A percentile compares a stretch with the other conserved stretches of the same genome.
phyloP scores from a whole-genome alignment of 2,329 filamentous ascomycete genomes.

The Talaromyces verruculosus region DNA sequence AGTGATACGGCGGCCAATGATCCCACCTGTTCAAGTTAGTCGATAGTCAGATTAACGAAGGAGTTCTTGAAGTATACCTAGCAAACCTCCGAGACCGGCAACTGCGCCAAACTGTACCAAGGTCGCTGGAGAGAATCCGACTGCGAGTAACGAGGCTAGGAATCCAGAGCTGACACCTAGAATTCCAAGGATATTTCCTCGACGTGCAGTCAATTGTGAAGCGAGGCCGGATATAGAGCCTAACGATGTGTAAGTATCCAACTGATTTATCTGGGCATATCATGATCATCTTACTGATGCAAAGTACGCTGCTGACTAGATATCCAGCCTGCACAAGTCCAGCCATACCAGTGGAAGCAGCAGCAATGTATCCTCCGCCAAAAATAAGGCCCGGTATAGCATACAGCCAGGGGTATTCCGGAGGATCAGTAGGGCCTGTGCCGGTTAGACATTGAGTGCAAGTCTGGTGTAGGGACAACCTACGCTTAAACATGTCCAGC shows the following conservation, averaged over 20 bases:
- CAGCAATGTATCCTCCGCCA: constrained; percentile 76
- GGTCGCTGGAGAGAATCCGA: constrained; percentile 75
- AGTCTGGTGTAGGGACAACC: constrained; percentile 28
- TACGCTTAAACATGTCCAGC: constrained; percentile 85
- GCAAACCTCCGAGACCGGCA: constrained; percentile 67
- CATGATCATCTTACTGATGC: constrained; percentile 59
- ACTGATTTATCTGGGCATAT: neutral
- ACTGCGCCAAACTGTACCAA: constrained; percentile 77
- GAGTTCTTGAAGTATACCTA: constrained; percentile 44
- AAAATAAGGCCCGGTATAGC: constrained; percentile 74
- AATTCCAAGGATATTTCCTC: constrained; percentile 83
- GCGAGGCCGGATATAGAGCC: constrained; percentile 75
- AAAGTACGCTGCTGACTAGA: constrained; percentile 78
- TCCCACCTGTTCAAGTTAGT: constrained; percentile 50
- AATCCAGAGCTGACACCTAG: constrained; percentile 82
- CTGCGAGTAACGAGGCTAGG: constrained; percentile 76
- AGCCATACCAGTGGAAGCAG: constrained; percentile 76
- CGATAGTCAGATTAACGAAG: neutral
- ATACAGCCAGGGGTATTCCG: constrained; percentile 86
- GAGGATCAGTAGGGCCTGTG: constrained; percentile 73
- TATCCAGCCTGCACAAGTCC: constrained; percentile 87
- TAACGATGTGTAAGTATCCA: constrained; percentile 17
- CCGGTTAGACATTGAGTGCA: constrained; percentile 12
- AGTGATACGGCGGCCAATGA: constrained; percentile 83
- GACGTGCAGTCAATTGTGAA: constrained; percentile 77